These are phyloP conservation scores for Vararia minispora DNA, from an alignment of 768 basidiomycete genomes.

Conservation along the genomic window DNA sequence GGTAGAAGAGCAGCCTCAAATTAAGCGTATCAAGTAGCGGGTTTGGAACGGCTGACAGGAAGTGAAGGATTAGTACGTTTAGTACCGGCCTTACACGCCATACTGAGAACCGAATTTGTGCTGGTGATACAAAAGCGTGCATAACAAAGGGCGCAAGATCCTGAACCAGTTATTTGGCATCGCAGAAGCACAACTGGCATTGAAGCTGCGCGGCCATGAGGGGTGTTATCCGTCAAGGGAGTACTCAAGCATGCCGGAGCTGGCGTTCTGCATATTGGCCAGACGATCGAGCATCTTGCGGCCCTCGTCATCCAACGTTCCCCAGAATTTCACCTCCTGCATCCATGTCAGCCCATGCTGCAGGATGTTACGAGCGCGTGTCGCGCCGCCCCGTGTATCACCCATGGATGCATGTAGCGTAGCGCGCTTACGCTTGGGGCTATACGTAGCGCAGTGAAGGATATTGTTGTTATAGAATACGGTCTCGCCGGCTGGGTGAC, in stretches of 20 bases:
- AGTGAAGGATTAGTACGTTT: too few relatives aligned
- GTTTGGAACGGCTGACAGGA: too few relatives aligned
- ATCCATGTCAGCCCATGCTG: slow-evolving; percentile 71
- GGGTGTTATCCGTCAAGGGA: slow-evolving; percentile 30
- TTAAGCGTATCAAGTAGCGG: too few relatives aligned
- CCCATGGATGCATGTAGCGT: slow-evolving; percentile 68
- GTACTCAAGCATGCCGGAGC: slow-evolving; percentile 36
- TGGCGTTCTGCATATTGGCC: slow-evolving; percentile 36
- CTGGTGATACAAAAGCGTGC: too few relatives aligned
- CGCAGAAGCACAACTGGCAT: not conserved
- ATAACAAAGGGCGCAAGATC: too few relatives aligned
- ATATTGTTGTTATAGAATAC: slow-evolving; percentile 78
- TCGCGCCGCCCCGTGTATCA: slow-evolving; percentile 45
- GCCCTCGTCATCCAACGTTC: slow-evolving; percentile 33
- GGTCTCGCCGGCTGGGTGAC: slow-evolving; percentile 48
- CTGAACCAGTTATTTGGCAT: too few relatives aligned
- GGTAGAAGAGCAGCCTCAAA: too few relatives aligned
- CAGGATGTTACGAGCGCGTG: slow-evolving; percentile 59
- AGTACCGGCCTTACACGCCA: too few relatives aligned
- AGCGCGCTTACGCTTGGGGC: slow-evolving; percentile 33
- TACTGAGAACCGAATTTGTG: too few relatives aligned
- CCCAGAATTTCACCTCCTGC: slow-evolving; percentile 37
- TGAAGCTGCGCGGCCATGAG: not conserved
- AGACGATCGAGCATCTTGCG: slow-evolving; percentile 50
- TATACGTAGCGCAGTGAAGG: slow-evolving; percentile 63